A percentile compares a stretch with the other conserved stretches of the same genome.
phyloP scores from a whole-genome alignment of 495 filamentous ascomycete genomes.

The Penicillium samsonianum region DNA sequence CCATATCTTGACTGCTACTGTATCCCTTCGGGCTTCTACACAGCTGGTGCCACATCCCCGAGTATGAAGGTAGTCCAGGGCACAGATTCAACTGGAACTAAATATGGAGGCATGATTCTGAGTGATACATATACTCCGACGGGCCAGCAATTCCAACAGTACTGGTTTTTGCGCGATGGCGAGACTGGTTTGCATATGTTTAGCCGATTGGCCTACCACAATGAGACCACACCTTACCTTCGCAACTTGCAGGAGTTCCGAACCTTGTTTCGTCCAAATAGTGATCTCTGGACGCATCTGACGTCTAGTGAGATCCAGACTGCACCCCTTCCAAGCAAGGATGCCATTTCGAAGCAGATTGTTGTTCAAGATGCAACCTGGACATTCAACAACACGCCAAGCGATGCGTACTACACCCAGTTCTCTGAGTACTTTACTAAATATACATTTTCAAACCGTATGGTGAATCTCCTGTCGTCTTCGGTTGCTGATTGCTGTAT shows the following conservation, averaged over 20 bases:
- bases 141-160: conserved; percentile 55
- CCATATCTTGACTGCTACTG: conserved; percentile 62
- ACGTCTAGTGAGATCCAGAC: conserved; percentile 50
- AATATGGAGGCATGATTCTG: conserved; percentile 53
- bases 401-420: conserved; percentile 52
- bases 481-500: neutral
- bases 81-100: conserved; percentile 46
- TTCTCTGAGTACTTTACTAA: conserved; percentile 61
- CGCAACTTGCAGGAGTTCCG: conserved; percentile 57
- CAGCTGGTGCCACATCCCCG: conserved; percentile 49
- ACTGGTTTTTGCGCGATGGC: conserved; percentile 57
- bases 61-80: conserved; percentile 49
- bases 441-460: conserved; percentile 53
- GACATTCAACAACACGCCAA: conserved; percentile 51
- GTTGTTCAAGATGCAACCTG: conserved; percentile 60
- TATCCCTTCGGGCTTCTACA: conserved; percentile 54
- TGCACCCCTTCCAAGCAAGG: conserved; percentile 52
- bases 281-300: conserved; percentile 57
- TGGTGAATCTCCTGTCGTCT: neutral
- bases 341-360: conserved; percentile 41
- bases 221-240: conserved; percentile 52
- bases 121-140: conserved; percentile 53
- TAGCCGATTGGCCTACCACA: conserved; percentile 54
- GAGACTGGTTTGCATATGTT: conserved; percentile 59
- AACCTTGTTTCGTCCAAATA: conserved; percentile 57